Base-by-base conservation (phyloP, 495 filamentous ascomycete genomes). In the Podospora conica region DNA sequence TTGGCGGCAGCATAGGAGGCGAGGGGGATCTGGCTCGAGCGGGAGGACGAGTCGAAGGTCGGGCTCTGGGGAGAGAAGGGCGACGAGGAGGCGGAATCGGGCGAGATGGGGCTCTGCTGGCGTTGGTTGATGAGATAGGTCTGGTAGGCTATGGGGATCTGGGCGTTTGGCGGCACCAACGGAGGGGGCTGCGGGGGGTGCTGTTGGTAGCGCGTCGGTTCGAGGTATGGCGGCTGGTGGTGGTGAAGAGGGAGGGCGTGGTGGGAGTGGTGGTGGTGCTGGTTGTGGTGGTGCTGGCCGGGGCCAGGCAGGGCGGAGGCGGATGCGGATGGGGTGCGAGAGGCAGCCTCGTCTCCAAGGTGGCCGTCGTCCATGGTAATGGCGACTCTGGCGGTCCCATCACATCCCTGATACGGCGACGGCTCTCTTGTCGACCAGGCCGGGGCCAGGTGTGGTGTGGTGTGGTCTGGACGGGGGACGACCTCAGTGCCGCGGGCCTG, bases 1-100 rank as follows among this genome's bases (percentile, higher is more conserved):
- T 77, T 78, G 54, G 74, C 69, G 27, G 79, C 72, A 64, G 75
- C 75, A 77, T 76, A 75, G 56, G 76, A 75, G 65, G 71, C 61
- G 61, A 70, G 29, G 62, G 73, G 73, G 10, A 71, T 58, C 63
- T 71, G 66, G 65, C 61, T 63, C 29, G 70, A 66, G 18, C 33
- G 65, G 60, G 55, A n/a, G 40, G 40, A 18, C 40, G 40, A n/a
- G 25, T 68, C 56, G 53, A 66, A 60, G 57, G 28, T 31, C 23
- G 33, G 48, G 24, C 61, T 64, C 24, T 31, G 29, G 24, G 66
- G 67, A 31, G 65, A 64, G 67, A 68, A 61, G 63, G 67, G 68
- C 31, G 62, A 55, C 12, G 53, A 55, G 18, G 61, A 63, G 48
- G 48, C 61, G 48, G 61, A 63, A 21, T 55, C 53, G 61, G 61